A percentile compares a stretch with the other conserved stretches of the same genome.
Conservation (phyloP, 768 basidiomycete species). For the Tephrocybe sp. region DNA sequence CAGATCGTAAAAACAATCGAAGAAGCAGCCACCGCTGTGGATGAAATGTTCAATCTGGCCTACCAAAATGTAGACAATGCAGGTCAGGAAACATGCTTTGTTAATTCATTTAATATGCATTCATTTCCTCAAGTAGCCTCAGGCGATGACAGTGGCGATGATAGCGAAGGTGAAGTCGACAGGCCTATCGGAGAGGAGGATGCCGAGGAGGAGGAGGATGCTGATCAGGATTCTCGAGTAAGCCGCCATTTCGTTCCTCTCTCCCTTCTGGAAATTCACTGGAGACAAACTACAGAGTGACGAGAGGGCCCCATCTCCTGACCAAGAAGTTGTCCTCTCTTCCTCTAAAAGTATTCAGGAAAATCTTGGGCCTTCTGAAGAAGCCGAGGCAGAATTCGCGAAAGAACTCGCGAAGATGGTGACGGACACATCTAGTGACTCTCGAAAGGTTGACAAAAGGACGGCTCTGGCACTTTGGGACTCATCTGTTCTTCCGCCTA, state of each 20-base stretch:
- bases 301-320: slow-evolving; percentile 79
- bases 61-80: slow-evolving; percentile 60
- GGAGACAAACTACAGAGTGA: slow-evolving; percentile 38
- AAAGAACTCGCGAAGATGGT: slow-evolving; percentile 96
- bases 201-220: slow-evolving; percentile 68
- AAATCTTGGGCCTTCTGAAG: slow-evolving; percentile 77
- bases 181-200: slow-evolving; percentile 45
- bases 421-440: slow-evolving; percentile 80
- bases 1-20: slow-evolving; percentile 69
- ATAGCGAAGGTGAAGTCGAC: slow-evolving; percentile 66
- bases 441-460: slow-evolving; percentile 85
- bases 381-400: slow-evolving; percentile 90
- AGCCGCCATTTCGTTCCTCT: slow-evolving; percentile 15
- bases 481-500: slow-evolving; percentile 71
- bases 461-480: slow-evolving; percentile 88
- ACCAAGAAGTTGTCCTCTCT: slow-evolving; percentile 72
- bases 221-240: slow-evolving; percentile 54
- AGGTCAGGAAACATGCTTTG: slow-evolving; percentile 37
- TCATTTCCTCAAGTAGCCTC: slow-evolving; percentile 16
- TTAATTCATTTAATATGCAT: not conserved
- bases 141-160: slow-evolving; percentile 58
- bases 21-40: slow-evolving; percentile 84
- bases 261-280: not conserved
- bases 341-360: slow-evolving; percentile 57
- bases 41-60: slow-evolving; percentile 78